A percentile compares a stretch with the other conserved stretches of the same genome.
phyloP scores from a whole-genome alignment of 148 eudicot species.

The Camellia sinensis region DNA sequence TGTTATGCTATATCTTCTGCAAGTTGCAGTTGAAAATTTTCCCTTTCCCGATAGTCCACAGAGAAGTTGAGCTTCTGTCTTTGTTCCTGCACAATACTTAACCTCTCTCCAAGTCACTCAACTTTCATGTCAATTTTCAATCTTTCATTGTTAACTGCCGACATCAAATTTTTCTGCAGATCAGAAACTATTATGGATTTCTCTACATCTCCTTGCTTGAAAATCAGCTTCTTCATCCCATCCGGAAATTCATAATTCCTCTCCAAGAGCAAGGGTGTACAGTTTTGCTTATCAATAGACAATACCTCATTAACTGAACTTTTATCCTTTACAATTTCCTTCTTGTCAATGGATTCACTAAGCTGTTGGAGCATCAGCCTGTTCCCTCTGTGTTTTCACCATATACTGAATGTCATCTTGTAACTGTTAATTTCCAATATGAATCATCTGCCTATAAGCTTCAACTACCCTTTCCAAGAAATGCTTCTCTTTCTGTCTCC shows the following conservation, averaged over 20 bases:
- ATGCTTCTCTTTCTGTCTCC: constrained; percentile 77
- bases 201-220: not conserved
- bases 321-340: constrained; percentile 21
- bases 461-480: constrained; percentile 84
- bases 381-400: constrained; percentile 23
- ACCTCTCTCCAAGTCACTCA: constrained; percentile 59
- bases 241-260: constrained; percentile 17
- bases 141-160: constrained; percentile 41
- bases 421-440: constrained; percentile 39
- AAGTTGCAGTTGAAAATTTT: constrained; percentile 57
- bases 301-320: not conserved
- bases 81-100: constrained; percentile 68
- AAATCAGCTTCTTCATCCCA: constrained; percentile 23
- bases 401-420: constrained; percentile 21
- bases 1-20: constrained; percentile 66
- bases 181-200: constrained; percentile 24
- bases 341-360: constrained; percentile 42
- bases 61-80: constrained; percentile 63
- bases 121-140: constrained; percentile 37
- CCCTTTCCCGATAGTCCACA: constrained; percentile 57
- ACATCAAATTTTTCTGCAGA: constrained; percentile 45
- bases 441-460: constrained; percentile 52
- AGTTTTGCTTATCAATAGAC: too few species aligned
- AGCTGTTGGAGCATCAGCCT: constrained; percentile 53
- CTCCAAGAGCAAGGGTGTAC: not conserved